Conservation (phyloP, 768 basidiomycete genomes). For the Collybiopsis confluens region DNA sequence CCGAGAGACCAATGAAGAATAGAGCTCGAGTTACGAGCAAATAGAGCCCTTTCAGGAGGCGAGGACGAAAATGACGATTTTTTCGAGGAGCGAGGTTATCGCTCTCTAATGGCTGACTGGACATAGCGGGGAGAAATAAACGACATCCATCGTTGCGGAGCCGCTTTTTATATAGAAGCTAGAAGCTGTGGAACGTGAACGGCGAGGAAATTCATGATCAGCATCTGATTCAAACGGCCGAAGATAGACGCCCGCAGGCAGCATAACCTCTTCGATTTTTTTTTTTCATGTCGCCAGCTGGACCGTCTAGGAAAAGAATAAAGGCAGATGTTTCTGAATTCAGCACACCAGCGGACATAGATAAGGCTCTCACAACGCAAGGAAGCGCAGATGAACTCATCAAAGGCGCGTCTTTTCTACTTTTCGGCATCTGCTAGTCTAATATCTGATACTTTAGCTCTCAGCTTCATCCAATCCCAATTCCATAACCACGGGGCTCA, state of each 20-base stretch:
- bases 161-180: too few species aligned
- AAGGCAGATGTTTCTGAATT: not conserved
- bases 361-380: not conserved
- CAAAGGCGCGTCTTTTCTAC: not conserved
- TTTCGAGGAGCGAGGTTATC: not conserved
- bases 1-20: not conserved
- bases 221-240: too few species aligned
- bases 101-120: not conserved
- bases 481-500: not conserved
- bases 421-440: not conserved
- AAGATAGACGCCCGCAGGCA: too few species aligned
- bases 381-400: not conserved
- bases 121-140: too few species aligned
- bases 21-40: not conserved
- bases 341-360: not conserved
- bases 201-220: too few species aligned
- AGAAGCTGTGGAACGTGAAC: too few species aligned
- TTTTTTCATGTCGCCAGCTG: not conserved
- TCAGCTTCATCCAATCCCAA: constrained; percentile 1
- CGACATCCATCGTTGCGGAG: too few species aligned
- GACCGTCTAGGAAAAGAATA: not conserved
- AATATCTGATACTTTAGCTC: constrained; percentile 1
- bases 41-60: not conserved
- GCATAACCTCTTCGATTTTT: too few species aligned
- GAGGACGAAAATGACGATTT: not conserved